Evolutionary conservation across 108 stramenopile genomes (phyloP), one percentile per base, ranked within the genome.

Genomic region (Stephanodiscus triporus): DNA sequence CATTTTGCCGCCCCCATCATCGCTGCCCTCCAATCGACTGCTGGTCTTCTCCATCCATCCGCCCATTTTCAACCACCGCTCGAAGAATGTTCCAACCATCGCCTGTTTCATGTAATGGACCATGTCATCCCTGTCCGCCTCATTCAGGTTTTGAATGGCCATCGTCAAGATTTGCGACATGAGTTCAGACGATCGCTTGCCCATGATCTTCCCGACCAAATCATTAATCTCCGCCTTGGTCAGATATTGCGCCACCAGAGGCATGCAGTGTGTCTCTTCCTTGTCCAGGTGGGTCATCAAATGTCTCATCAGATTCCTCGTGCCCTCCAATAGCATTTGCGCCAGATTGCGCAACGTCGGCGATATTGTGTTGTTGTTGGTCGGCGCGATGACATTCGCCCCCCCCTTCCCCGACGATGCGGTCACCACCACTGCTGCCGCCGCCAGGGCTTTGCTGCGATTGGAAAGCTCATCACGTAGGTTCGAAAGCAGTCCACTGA

Each of bases 131-230:
- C 87, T 70, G 42, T 94, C 93, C 10, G 76, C 72, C 40, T 81
- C 86, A 24, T 86, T 79, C 13, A 98, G 82, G 72, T 90, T 95
- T 51, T 95, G 92, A 9, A 97, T 91, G 10, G 95, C 93, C 95
- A 98, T 95, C 57, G 88, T 88, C 88, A 98, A 75, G 10, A 98
- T 96, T 60, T 94, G 84, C 37, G 87, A 88, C 81, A 95, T 95
- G 50, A 85, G 86, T 42, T 94, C 93, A 0, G 87, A 84, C 0
- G 85, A 84, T 14, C 95, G 76, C 60, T 93, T 90, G 14, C 95
- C 95, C 93, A 96, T 94, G 27, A 96, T 96, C 67, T 91, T 77
- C 13, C 95, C 95, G 8, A 96, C 93, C 49, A 96, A 80, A 67
- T 89, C 90, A 40, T 87, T 77, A 22, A 96, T 96, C 70, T 96